Conservation (phyloP, 768 basidiomycete species). For the Tylopilus plumbeoviolaceoides region DNA sequence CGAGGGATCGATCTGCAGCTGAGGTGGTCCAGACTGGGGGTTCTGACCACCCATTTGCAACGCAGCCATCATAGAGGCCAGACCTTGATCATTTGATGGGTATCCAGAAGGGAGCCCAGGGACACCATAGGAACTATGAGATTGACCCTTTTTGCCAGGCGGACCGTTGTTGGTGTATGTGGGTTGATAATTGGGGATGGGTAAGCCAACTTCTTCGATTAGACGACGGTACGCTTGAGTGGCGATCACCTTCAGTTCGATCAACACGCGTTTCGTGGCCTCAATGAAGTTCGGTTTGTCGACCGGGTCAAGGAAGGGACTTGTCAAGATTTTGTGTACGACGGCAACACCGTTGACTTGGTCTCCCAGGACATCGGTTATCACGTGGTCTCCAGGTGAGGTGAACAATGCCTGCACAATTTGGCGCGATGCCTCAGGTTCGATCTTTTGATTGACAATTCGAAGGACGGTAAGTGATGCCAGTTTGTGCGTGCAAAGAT, state of each 20-base stretch:
- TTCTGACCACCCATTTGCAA: constrained; percentile 89
- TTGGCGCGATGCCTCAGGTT: constrained; percentile 81
- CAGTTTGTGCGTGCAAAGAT: constrained; percentile 96
- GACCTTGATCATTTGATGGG: constrained; percentile 76
- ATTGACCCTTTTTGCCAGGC: constrained; percentile 53
- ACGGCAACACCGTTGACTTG: constrained; percentile 95
- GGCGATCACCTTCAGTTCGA: constrained; percentile 88
- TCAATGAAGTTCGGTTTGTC: constrained; percentile 73
- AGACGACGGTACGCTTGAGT: constrained; percentile 91
- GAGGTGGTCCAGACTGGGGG: constrained; percentile 72
- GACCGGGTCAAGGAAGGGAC: constrained; percentile 71
- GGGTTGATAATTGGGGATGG: constrained; percentile 83
- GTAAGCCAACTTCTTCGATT: constrained; percentile 91
- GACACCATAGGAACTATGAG: constrained; percentile 57
- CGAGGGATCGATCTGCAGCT: constrained; percentile 64
- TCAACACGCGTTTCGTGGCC: constrained; percentile 85
- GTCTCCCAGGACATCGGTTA: constrained; percentile 92
- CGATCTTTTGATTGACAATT: constrained; percentile 95
- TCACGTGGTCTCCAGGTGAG: constrained; percentile 84
- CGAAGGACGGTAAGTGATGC: constrained; percentile 92
- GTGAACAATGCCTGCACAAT: constrained; percentile 88
- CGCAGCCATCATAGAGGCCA: constrained; percentile 92
- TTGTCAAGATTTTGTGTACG: constrained; percentile 88
- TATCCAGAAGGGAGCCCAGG: constrained; percentile 78
- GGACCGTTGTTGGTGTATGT: constrained; percentile 63